Evolutionary conservation across 805 yeast species (phyloP), one percentile per base, ranked within the genome.

Genomic region (Candida krabiensis): DNA sequence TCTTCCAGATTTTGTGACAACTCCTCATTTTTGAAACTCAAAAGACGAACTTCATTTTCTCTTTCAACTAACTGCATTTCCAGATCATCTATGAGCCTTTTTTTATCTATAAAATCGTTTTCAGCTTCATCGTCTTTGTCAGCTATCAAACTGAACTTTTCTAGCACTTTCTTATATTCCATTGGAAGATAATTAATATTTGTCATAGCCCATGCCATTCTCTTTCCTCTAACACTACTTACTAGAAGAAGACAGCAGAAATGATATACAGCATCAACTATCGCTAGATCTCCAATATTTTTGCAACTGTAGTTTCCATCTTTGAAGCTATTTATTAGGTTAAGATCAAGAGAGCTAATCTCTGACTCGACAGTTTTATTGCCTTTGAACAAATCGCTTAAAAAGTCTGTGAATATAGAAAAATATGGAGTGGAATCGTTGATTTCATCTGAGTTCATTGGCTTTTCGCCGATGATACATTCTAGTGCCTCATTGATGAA

Each of bases 171-270:
- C 24, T 51, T 58, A 21, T 52, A 38, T 18, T 46, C 46, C 2
- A 18, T 13, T 3, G 49, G 47, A 6, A 56, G 39, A 35, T 49
- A 58, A 25, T 53, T 49, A 19, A 56, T 37, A 36, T 58, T 56
- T 1, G 60, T 49, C 31, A 51, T 40, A 4, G 59, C 60, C 61
- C 56, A 58, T 8, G 60, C 58, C 48, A 42, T 48, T 30, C 55
- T 32, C 14, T 46, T 50, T 7, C 60, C 52, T 5, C 55, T 33
- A 3, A 56, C 53, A 12, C 56, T 50, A 27, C 50, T 37, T 9
- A 46, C 47, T 17, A 59, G 32, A 3, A 59, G 24, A 14, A 58
- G 23, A 18, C 59, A 53, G 21, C 53, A 46, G 33, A 50, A 50
- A 11, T 42, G 38, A 38, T 56, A 57, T 4, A 56, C 35, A 18